Base-by-base conservation (phyloP, 1,139 yeast genomes). In the Lodderomyces jiufengensis region DNA sequence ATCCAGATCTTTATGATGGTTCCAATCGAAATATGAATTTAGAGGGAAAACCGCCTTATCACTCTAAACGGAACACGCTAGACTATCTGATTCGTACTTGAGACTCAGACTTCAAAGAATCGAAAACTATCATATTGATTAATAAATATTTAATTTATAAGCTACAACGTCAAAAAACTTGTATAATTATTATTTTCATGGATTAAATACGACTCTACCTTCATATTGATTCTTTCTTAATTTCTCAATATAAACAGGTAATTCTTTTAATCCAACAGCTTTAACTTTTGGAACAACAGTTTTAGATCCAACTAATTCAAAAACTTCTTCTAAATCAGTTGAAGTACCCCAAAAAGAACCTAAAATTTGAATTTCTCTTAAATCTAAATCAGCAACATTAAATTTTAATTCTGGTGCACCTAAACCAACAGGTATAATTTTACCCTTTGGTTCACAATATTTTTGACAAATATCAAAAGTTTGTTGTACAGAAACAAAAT, bases 321-420 rank as follows among this genome's bases (percentile, higher is more conserved):
- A 55, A 30, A 62, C 57, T 42, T 70, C 73, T 12, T 50, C 46
- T 39, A 65, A 70, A 34, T 70, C 75, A 9, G 48, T 46, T 3
- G 70, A 58, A 8, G 64, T 59, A 12, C 76, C 76, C 40, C 75
- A 72, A 45, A 69, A 66, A 18, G 62, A 52, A 40, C 63, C 70
- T 24, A 59, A 47, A 27, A 70, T 47, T 34, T 55, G 52, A 23
- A 65, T 52, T 46, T 70, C 75, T 38, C 69, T 51, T 33, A 67
- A 46, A 12, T 59, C 67, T 46, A 66, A 55, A 27, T 63, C 59
- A 39, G 49, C 63, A 40, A 61, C 59, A 27, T 48, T 45, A 32
- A 67, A 42, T 5, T 39, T 37, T 15, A 67, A 46, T 27, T 51
- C 51, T 31, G 54, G 43, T 16, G 53, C 48, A 4, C 66, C 73